A percentile compares a stretch with the other conserved stretches of the same genome.
Evolutionary conservation across 176 grass and related monocot species (phyloP).

Genomic region (Aegilops tauschii): DNA sequence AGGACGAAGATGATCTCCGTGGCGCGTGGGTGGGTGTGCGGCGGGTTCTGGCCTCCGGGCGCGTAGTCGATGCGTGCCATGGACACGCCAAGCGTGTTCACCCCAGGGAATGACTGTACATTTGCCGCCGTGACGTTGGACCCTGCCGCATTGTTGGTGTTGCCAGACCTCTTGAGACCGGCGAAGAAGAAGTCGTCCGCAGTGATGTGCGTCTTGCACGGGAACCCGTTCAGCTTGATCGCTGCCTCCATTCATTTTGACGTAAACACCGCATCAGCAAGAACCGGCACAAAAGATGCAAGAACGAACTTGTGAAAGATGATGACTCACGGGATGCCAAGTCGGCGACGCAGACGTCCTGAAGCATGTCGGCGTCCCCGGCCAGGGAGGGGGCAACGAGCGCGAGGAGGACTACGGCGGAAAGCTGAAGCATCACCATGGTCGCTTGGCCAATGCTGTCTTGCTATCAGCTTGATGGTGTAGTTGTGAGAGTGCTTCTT

Average conservation of each 20-base stretch:
- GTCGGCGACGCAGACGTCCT: slow-evolving; percentile 78
- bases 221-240: slow-evolving; percentile 65
- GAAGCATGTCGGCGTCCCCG: slow-evolving; percentile 71
- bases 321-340: slow-evolving; percentile 30
- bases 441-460: neutral
- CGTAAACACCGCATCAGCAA: no score
- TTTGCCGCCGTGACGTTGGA: slow-evolving; percentile 49
- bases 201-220: slow-evolving; percentile 54
- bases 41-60: slow-evolving; percentile 50
- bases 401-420: neutral
- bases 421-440: slow-evolving; percentile 25
- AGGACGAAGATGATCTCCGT: slow-evolving; percentile 56
- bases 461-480: neutral
- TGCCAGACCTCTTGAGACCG: slow-evolving; percentile 33
- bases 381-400: slow-evolving; percentile 14
- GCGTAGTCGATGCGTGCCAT: slow-evolving; percentile 73
- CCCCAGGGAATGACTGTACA: slow-evolving; percentile 42
- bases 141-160: slow-evolving; percentile 45
- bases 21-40: slow-evolving; percentile 76
- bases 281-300: no score
- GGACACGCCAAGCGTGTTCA: slow-evolving; percentile 72
- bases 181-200: slow-evolving; percentile 65
- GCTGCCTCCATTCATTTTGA: slow-evolving; percentile 30
- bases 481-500: neutral
- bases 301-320: neutral